Conservation (phyloP, 1,284 basidiomycete species). For the Stygiomarasmius scandens region DNA sequence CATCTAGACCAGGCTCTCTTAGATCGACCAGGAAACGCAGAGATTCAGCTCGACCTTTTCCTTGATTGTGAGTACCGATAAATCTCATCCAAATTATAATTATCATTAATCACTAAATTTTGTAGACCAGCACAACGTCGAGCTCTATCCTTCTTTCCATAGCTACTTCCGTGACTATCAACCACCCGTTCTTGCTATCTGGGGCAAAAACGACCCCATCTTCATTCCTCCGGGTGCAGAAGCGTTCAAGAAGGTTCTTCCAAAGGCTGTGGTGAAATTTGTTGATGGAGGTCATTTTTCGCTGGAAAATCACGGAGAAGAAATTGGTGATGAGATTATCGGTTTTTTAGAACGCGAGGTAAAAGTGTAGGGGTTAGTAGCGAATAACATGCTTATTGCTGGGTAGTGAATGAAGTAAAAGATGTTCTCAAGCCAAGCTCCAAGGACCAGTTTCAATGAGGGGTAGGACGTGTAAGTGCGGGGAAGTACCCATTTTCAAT, state of each 20-base stretch:
- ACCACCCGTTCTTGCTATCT: constrained; percentile 47
- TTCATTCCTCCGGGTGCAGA: constrained; percentile 49
- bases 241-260: constrained; percentile 43
- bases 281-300: constrained; percentile 52
- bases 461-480: too few species aligned
- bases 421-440: too few species aligned
- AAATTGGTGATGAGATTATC: constrained; percentile 34
- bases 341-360: constrained; percentile 29
- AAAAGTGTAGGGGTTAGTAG: too few species aligned
- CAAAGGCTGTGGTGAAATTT: constrained; percentile 40
- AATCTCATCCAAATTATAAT: background rate
- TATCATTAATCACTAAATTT: background rate
- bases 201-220: constrained; percentile 49
- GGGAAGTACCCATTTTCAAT: too few species aligned
- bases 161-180: constrained; percentile 41
- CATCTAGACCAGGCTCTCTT: constrained; percentile 44
- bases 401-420: too few species aligned
- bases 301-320: constrained; percentile 37
- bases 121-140: constrained; percentile 40
- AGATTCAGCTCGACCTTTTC: constrained; percentile 46
- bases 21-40: constrained; percentile 37
- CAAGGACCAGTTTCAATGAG: too few species aligned
- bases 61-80: constrained; percentile 34
- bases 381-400: too few species aligned
- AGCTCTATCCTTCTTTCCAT: constrained; percentile 47